Percentiles rank a stretch among this genome's conserved stretches.
Conservation (phyloP, 345 rosid genomes). For the Dimocarpus longan region DNA sequence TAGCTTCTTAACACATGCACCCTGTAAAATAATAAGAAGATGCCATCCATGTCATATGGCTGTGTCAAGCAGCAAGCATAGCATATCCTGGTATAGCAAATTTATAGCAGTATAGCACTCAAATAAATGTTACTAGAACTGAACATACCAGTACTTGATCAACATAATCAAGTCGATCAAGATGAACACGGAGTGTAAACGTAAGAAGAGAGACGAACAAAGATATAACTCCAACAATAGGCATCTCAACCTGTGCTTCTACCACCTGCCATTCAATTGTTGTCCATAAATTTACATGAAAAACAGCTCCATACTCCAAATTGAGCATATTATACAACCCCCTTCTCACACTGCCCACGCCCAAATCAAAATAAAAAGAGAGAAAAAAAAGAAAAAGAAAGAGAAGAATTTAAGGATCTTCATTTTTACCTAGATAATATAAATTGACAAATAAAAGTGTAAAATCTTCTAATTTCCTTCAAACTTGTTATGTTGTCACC, state of each 20-base stretch:
- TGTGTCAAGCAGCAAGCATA: constrained; percentile 7
- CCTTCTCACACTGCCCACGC: neutral
- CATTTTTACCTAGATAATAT: neutral
- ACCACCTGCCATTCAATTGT: constrained; percentile 56
- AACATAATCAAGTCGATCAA: constrained; percentile 89
- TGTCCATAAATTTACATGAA: constrained; percentile 5
- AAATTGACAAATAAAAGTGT: neutral
- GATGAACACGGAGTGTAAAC: constrained; percentile 87
- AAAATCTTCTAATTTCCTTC: neutral
- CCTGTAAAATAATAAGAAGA: constrained; percentile 40
- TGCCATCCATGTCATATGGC: neutral
- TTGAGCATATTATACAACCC: neutral
- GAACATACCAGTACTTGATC: constrained; percentile 89
- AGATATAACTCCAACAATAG: constrained; percentile 77
- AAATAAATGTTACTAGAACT: constrained; percentile 15
- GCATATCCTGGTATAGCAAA: neutral
- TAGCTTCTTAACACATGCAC: constrained; percentile 78
- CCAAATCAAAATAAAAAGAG: neutral
- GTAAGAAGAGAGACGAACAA: constrained; percentile 85
- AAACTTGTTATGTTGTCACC: neutral
- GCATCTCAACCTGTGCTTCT: constrained; percentile 88
- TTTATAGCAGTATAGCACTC: constrained; percentile 3
- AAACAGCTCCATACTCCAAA: constrained; percentile 4
- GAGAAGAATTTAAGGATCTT: neutral
- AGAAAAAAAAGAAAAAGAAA: neutral